These are phyloP conservation scores for Scutellaria minor DNA, from an alignment of 257 asterid genomes.

Conservation along the genomic window DNA sequence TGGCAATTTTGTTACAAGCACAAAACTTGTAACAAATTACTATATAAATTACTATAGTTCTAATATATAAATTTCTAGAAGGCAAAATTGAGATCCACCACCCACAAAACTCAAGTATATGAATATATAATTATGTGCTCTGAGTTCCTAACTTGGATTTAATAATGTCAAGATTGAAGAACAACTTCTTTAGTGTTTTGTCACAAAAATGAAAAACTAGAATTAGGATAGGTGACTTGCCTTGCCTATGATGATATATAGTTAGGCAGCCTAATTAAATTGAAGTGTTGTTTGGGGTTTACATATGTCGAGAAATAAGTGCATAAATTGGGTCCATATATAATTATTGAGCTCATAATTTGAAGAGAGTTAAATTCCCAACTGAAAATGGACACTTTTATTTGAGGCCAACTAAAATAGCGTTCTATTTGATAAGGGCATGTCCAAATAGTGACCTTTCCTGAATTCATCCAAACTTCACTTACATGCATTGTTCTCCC, in stretches of 20 bases:
- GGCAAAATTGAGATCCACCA: too few relatives aligned
- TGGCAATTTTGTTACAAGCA: background rate
- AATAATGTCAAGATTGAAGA: background rate
- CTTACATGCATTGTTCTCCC: conserved; percentile 64
- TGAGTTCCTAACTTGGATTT: background rate
- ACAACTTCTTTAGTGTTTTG: too few relatives aligned
- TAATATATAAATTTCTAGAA: too few relatives aligned
- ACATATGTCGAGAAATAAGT: background rate
- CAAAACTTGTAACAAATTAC: too few relatives aligned
- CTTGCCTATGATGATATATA: background rate
- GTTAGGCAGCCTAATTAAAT: conserved; percentile 19
- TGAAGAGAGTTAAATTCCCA: conserved; percentile 14
- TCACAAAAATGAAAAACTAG: background rate
- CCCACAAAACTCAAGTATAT: too few relatives aligned
- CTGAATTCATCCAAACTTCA: conserved; percentile 36
- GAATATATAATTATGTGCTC: background rate
- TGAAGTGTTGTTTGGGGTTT: background rate
- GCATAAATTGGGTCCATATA: background rate
- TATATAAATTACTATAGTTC: too few relatives aligned
- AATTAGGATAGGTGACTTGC: background rate
- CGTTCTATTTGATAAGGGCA: conserved; percentile 10
- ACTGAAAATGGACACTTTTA: conserved; percentile 27
- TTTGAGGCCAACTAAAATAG: conserved; percentile 20
- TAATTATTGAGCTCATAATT: background rate
- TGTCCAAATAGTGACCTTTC: conserved; percentile 47